Base-by-base conservation (phyloP, 2,329 filamentous ascomycete species). In the Claviceps lovelessii region DNA sequence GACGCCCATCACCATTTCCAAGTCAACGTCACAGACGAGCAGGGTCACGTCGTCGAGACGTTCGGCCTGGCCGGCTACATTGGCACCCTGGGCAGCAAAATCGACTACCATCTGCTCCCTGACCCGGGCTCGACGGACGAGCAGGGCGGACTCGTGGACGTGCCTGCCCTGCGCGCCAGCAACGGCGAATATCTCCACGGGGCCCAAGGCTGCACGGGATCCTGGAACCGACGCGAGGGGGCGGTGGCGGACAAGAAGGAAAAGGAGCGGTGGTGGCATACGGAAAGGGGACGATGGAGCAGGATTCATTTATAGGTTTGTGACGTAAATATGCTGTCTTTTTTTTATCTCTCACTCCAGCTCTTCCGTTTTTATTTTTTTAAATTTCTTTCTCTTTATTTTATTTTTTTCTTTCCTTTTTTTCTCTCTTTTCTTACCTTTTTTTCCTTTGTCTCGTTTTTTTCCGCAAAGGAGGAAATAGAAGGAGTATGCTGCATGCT, bases 21-120 rank as follows among this genome's bases (percentile, higher is more conserved):
- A 8, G 73, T 88, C 41, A 76, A 80, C 11, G 75, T 89, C 1
- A 64, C 72, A 2, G 73, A 77, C 56, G 77, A 80, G 57, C 66
- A 75, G 15, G 79, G 79, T 0, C 65, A 67, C 1, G 60, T 80
- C 0, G 65, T 73, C 1, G 76, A 83, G 35, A 72, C 74, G 2
- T 79, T 77, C 52, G 74, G 73, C 4, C 67, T 88, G 19, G 81
- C 75, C 0, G 78, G 77, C 0, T 88, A 79, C 63, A 65, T 88
- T 7, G 86, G 86, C 17, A 73, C 74, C 1, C 63, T 82, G 3
- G 75, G 72, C 35, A 84, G 80, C 49, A 68, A 65, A 35, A 81
- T 90, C 53, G 63, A 68, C 19, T 90, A 89, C 62, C 70, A 73
- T 45, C 69, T 90, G 11, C 65, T 70, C 17, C 75, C 85, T 0